phyloP scores from a whole-genome alignment of 2,329 filamentous ascomycete genomes.

The Penicillium sp. region DNA sequence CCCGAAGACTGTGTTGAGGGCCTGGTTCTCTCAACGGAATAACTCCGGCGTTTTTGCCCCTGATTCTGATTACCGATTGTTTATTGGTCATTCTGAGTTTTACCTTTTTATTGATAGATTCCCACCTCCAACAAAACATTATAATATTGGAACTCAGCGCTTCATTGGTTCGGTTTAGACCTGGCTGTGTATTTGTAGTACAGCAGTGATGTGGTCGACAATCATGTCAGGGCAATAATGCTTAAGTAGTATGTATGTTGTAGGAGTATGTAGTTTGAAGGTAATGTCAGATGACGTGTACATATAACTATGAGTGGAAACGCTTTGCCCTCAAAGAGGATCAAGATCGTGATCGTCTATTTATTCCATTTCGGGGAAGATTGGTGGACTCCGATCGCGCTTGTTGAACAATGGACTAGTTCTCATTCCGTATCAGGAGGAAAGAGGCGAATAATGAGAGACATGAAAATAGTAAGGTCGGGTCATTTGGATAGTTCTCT shows the following conservation, averaged over 20 bases:
- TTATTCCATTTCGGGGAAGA: constrained; percentile 15
- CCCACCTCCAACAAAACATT: neutral
- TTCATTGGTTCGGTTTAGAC: neutral
- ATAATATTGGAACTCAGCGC: neutral
- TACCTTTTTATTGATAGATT: neutral
- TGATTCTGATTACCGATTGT: neutral
- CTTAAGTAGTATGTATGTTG: neutral
- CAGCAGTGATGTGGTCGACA: neutral
- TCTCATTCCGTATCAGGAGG: neutral
- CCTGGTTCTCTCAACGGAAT: neutral
- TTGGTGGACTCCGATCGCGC: constrained; percentile 4
- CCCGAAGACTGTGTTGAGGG: constrained; percentile 9
- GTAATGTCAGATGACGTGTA: neutral
- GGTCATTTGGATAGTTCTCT: neutral
- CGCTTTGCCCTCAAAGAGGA: neutral
- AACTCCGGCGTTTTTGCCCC: neutral
- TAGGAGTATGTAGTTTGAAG: neutral
- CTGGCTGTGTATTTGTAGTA: neutral
- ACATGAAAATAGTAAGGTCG: neutral
- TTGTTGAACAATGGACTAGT: constrained; percentile 2
- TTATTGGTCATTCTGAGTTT: neutral
- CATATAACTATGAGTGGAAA: neutral
- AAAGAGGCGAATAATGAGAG: neutral
- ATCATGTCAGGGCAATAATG: neutral
- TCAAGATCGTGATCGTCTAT: constrained; percentile 23